Evolutionary conservation across 768 basidiomycete genomes (phyloP), one percentile per base, ranked within the genome.

Genomic region (Rubroboletus pulcherrimus): DNA sequence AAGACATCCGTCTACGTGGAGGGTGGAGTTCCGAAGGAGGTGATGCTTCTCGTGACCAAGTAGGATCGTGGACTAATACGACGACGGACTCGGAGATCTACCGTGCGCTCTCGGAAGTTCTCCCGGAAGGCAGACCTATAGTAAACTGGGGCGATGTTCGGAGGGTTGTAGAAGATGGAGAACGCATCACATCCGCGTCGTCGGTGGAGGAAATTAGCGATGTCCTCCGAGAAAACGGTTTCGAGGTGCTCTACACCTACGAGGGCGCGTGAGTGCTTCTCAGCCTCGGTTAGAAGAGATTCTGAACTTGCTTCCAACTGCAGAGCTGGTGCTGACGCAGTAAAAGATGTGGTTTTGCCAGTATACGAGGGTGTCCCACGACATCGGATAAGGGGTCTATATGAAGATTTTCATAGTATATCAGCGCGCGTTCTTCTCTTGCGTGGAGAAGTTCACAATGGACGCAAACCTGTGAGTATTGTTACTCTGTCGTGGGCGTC

Each of bases 231-330:
- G 65, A 64, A 47, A 73, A 75, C 15, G 79, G 78, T 0, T 78
- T 73, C 37, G 71, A 73, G 45, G 66, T 74, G n/a, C 51, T 78
- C 45, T 71, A 76, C 49, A 77, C 78, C 15, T 80, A 70, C 40
- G 60, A 67, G 8, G 69, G 71, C 58, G 66, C 66, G 79, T 80
- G 54, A 66, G 79, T 72, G n/a, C 7, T 49, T 47, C 4, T 35
- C 5, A 31, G 0, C 1, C 33, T 9, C 41, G 41, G 15, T 29
- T 29, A 11, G 38, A 30, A 29, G 12, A 14, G 10, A 33, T 35
- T 9, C 41, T 60, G 30, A 62, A 21, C 12, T 41, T 14, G 0
- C 19, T 40, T 38, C 12, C 11, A 31, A 17, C 33, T 7, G n/a
- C 56, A 78, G 78, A 40, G 63, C 61, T 14, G 73, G 74, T n/a